phyloP scores from a whole-genome alignment of 73 alveolate species.

The Breviolum minutum region DNA sequence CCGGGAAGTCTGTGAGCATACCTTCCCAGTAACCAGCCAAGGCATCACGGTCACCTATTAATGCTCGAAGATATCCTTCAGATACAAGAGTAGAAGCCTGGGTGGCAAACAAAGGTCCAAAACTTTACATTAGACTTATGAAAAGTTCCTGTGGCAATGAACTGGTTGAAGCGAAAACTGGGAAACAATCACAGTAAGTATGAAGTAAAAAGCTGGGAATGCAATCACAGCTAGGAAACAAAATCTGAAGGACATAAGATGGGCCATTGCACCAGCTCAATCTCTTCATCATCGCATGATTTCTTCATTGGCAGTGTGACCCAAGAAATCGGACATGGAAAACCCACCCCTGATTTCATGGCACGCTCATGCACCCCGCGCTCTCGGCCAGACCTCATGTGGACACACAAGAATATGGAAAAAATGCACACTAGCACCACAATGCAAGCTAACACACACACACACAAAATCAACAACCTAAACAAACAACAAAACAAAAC shows the following conservation, averaged over 20 bases:
- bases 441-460: too few species aligned
- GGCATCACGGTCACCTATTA: neutral
- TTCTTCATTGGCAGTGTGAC: neutral
- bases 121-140: too few species aligned
- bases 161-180: too few species aligned
- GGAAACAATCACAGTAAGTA: too few species aligned
- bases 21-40: neutral
- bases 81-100: neutral
- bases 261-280: constrained; percentile 11
- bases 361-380: constrained; percentile 40
- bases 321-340: neutral
- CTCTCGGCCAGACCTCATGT: constrained; percentile 17
- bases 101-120: too few species aligned
- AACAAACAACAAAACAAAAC: too few species aligned
- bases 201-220: too few species aligned
- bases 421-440: too few species aligned
- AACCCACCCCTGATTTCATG: neutral
- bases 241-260: neutral
- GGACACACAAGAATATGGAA: too few species aligned
- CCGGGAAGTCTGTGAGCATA: neutral
- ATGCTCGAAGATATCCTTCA: neutral
- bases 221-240: neutral
- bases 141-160: too few species aligned
- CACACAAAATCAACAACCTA: too few species aligned
- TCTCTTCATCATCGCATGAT: neutral